phyloP scores from a whole-genome alignment of 495 filamentous ascomycete genomes.

The Penicillium canariense region DNA sequence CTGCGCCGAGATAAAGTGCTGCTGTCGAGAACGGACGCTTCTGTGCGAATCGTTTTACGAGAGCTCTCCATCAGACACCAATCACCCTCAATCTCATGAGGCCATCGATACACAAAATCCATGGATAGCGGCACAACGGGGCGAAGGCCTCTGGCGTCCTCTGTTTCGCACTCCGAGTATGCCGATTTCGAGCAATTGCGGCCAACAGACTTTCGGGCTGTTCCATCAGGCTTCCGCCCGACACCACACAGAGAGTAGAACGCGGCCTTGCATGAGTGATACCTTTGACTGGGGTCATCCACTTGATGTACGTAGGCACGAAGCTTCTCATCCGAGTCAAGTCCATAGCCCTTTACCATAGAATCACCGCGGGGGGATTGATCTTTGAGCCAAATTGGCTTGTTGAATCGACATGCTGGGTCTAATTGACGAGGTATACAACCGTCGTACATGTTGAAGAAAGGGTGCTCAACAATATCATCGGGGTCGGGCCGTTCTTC shows the following conservation, averaged over 20 bases:
- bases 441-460: slow-evolving; percentile 66
- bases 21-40: slow-evolving; percentile 31
- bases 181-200: slow-evolving; percentile 51
- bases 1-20: slow-evolving; percentile 35
- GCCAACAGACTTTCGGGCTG: slow-evolving; percentile 40
- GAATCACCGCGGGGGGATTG: slow-evolving; percentile 47
- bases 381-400: slow-evolving; percentile 45
- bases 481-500: slow-evolving; percentile 74
- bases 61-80: slow-evolving; percentile 41
- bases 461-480: slow-evolving; percentile 76
- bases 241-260: slow-evolving; percentile 53
- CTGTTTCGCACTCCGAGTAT: slow-evolving; percentile 67
- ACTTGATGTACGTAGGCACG: slow-evolving; percentile 40
- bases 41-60: slow-evolving; percentile 24
- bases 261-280: slow-evolving; percentile 42
- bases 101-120: slow-evolving; percentile 63
- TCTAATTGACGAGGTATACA: slow-evolving; percentile 50
- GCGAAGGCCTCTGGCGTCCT: slow-evolving; percentile 67
- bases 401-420: slow-evolving; percentile 37
- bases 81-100: slow-evolving; percentile 37
- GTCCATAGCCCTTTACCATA: slow-evolving; percentile 44
- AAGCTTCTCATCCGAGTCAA: slow-evolving; percentile 46
- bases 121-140: slow-evolving; percentile 67
- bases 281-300: slow-evolving; percentile 38
- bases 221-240: slow-evolving; percentile 46